Evolutionary conservation across 169 alveolate species (phyloP).

Genomic region (Cryptosporidium sp.): DNA sequence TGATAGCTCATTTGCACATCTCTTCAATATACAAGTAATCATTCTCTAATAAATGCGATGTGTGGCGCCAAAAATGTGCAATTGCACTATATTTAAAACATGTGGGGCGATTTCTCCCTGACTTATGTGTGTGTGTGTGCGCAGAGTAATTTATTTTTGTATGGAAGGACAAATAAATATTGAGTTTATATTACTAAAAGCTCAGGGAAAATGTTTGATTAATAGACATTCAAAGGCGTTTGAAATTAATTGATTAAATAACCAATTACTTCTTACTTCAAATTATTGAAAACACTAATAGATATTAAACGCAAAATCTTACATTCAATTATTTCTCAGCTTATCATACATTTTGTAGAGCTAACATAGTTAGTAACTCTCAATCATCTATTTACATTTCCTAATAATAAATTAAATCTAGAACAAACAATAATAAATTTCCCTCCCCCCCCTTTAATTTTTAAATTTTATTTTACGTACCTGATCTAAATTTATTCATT

Average conservation of each 20-base stretch:
- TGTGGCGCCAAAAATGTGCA: background rate
- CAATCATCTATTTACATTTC: background rate
- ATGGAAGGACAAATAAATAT: background rate
- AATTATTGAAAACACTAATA: background rate
- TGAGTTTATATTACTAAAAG: background rate
- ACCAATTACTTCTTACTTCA: no score
- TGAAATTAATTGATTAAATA: no score
- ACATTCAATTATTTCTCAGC: no score
- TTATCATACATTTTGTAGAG: no score
- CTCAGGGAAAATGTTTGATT: background rate
- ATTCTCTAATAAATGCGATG: no score
- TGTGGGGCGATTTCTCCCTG: background rate
- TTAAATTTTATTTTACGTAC: background rate
- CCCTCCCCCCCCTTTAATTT: background rate
- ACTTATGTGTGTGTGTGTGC: background rate
- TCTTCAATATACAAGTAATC: background rate
- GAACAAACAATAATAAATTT: background rate
- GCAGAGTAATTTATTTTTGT: no score
- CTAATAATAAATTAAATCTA: no score
- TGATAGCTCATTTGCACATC: no score
- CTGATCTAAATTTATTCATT: slow-evolving; percentile 5
- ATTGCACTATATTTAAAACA: no score
- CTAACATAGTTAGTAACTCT: background rate
- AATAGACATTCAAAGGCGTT: background rate
- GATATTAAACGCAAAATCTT: no score